A percentile compares a stretch with the other conserved stretches of the same genome.
phyloP scores from a whole-genome alignment of 202 grass and related monocot genomes.

The Schoenoplectus tabernaemontani region DNA sequence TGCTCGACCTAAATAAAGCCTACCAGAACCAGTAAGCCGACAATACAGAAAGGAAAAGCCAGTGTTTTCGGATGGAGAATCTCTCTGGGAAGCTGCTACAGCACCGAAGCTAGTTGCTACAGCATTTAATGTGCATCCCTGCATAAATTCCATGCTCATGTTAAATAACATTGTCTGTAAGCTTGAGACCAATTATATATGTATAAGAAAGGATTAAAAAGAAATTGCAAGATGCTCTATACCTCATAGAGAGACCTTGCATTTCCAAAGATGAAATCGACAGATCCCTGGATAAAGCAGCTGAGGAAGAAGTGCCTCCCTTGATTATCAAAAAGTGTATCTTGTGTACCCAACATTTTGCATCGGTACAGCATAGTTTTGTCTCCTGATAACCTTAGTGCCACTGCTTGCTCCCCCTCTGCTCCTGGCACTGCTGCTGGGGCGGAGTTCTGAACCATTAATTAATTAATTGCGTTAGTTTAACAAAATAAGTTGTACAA shows the following conservation, averaged over 20 bases:
- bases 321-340: constrained; percentile 86
- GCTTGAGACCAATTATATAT: not conserved
- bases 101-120: constrained; percentile 67
- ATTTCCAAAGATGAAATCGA: constrained; percentile 93
- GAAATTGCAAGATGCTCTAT: not conserved
- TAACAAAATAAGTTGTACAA: not conserved
- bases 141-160: not conserved
- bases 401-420: constrained; percentile 70
- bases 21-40: constrained; percentile 58
- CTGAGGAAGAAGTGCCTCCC: constrained; percentile 63
- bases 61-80: constrained; percentile 45
- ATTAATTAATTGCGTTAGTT: not conserved
- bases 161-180: not conserved
- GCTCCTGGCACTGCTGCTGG: constrained; percentile 48
- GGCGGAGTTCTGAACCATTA: constrained; percentile 53
- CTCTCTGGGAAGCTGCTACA: constrained; percentile 74
- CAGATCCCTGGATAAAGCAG: constrained; percentile 73
- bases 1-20: constrained; percentile 56
- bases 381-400: constrained; percentile 76
- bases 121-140: constrained; percentile 54
- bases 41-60: constrained; percentile 79
- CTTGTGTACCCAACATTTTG: constrained; percentile 62
- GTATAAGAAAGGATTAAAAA: not conserved
- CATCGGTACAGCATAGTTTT: constrained; percentile 69
- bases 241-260: constrained; percentile 76